phyloP scores from a whole-genome alignment of 2,329 filamentous ascomycete genomes.

The Xylaria sp. region DNA sequence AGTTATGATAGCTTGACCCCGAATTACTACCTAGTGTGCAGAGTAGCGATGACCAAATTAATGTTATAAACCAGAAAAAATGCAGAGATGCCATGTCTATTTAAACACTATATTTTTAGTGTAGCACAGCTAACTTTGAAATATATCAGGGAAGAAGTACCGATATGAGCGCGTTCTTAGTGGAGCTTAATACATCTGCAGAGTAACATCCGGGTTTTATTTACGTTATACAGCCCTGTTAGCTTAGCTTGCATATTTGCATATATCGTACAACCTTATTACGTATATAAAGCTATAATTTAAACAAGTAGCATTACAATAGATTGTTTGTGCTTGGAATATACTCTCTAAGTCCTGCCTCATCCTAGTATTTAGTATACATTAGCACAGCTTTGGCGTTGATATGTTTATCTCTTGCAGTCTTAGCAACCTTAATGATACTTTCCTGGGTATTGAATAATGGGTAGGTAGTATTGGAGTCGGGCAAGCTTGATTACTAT shows the following conservation, averaged over 20 bases:
- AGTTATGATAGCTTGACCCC: background rate
- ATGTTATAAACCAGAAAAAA: background rate
- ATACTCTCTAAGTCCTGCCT: no score
- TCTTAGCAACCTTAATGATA: no score
- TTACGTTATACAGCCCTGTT: slow-evolving; percentile 20
- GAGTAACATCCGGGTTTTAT: background rate
- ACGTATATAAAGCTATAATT: background rate
- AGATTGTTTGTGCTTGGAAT: no score
- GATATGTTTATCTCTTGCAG: no score
- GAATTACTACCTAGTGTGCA: background rate
- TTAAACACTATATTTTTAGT: background rate
- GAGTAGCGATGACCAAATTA: no score
- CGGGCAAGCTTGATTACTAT: no score
- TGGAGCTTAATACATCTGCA: background rate
- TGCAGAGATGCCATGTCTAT: background rate
- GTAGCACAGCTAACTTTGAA: background rate
- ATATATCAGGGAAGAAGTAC: slow-evolving; percentile 10
- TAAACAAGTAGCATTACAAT: background rate
- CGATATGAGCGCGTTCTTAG: slow-evolving; percentile 6
- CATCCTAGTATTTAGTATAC: no score
- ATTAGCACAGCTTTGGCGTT: no score
- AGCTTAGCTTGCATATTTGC: slow-evolving; percentile 20
- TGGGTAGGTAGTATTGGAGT: no score
- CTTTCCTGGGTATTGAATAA: no score
- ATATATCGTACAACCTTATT: background rate